Percentiles rank a stretch among this genome's conserved stretches.
phyloP scores from a whole-genome alignment of 2,329 filamentous ascomycete genomes.

The Trichoderma polysporum region DNA sequence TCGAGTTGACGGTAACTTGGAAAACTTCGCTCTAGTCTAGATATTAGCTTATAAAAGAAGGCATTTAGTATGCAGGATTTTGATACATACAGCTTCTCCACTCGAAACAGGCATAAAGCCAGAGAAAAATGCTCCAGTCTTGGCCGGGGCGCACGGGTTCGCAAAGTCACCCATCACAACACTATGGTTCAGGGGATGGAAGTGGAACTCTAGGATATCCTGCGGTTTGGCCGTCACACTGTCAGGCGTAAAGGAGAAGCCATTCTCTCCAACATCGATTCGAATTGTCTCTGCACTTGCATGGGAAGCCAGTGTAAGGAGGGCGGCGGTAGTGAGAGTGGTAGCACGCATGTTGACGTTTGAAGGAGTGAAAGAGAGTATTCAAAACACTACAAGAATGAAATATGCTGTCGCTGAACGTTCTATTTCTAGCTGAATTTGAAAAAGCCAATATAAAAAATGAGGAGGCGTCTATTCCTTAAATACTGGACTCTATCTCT shows the following conservation, averaged over 20 bases:
- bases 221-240: neutral
- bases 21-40: constrained; percentile 23
- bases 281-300: constrained; percentile 2
- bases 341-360: neutral
- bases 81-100: constrained; percentile 5
- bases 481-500: neutral
- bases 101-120: constrained; percentile 8
- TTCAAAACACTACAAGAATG: neutral
- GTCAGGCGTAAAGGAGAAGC: constrained; percentile 8
- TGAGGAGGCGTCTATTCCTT: neutral
- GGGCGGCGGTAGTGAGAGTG: neutral
- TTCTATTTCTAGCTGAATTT: neutral
- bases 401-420: neutral
- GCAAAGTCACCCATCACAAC: constrained; percentile 16
- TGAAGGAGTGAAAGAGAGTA: neutral
- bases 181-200: constrained; percentile 5
- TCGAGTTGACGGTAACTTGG: constrained; percentile 27
- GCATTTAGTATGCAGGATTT: neutral
- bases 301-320: constrained; percentile 42
- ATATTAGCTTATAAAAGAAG: neutral
- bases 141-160: constrained; percentile 6
- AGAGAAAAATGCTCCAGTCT: constrained; percentile 13
- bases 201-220: constrained; percentile 14
- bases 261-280: constrained; percentile 15
- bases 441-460: neutral